Evolutionary conservation across 116 monocot species (phyloP), one percentile per base, ranked within the genome.

Genomic region (Posidonia oceanica): DNA sequence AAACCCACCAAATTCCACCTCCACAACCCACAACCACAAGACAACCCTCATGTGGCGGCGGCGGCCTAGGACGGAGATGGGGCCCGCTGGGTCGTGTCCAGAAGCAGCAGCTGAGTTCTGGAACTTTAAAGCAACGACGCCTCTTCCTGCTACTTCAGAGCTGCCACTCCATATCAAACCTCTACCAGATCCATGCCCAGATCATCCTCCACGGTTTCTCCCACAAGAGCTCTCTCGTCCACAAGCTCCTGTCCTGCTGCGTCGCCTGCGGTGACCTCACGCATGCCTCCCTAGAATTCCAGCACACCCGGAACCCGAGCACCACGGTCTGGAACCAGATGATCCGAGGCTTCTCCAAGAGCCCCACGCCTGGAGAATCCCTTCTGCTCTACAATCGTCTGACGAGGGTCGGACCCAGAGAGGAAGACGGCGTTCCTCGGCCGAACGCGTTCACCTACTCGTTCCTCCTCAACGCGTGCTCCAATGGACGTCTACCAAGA

Each of bases 361-460:
- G 57, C 56, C 17, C 66, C 41, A 36, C 41, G 18, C 74, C 74
- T 3, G 8, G 8, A 5, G 10, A 53, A 14, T 54, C 73, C 40
- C 36, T 81, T 52, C 54, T 20, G 14, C 71, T 83, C 38, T 78
- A 78, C 64, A 72, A 59, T 21, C 68, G 65, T 17, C 42, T 77
- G 74, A 22, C 17, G 39, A 13, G 53, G 53, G 23, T 36, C 56
- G 57, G 10, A 51, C 11, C 41, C 44, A 5, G 54, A 23, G 11
- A 40, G 41, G 71, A 42, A 59, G 73, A 44, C 20, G 17, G 36
- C 5, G 52, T 4, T 21, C 3, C 68, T 5, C 69, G 62, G 38
- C 81, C 82, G 78, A 78, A 82, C 39, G 68, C 63, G 39, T 82
- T 68, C 78, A 75, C 75, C 44, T 83, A 72, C 68, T 58, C 82